Percentiles rank a stretch among this genome's conserved stretches.
Evolutionary conservation across 2,329 filamentous ascomycete species (phyloP).

Genomic region (Aspergillus persii): DNA sequence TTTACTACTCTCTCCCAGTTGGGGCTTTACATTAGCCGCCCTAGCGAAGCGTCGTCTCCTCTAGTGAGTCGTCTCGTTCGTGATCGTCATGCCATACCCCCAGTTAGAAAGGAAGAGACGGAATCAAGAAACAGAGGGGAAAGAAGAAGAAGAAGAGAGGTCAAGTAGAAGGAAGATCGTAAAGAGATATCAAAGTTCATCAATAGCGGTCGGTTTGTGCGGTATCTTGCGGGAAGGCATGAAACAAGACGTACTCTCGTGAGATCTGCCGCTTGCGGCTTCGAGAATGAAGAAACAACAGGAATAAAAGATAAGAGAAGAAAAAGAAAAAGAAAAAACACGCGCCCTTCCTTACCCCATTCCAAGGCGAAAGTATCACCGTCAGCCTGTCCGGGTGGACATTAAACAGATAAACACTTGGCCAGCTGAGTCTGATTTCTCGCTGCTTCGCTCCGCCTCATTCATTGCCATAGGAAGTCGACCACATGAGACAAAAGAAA

Average conservation of each 20-base stretch:
- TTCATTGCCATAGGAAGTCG: slow-evolving; percentile 14
- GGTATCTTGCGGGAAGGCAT: slow-evolving; percentile 38
- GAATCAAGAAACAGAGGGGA: slow-evolving; percentile 2
- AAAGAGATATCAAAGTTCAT: slow-evolving; percentile 28
- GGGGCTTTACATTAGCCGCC: not conserved
- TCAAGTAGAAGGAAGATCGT: slow-evolving; percentile 7
- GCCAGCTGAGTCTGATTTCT: not conserved
- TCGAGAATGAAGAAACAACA: slow-evolving; percentile 5
- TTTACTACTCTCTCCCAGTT: not conserved
- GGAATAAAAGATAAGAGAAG: slow-evolving; percentile 11
- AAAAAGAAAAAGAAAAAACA: not conserved
- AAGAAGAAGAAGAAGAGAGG: slow-evolving; percentile 4
- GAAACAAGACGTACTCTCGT: slow-evolving; percentile 30
- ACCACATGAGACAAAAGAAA: slow-evolving; percentile 14
- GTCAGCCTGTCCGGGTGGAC: slow-evolving; percentile 13
- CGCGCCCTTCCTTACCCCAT: slow-evolving; percentile 10
- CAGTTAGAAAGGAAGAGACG: slow-evolving; percentile 4
- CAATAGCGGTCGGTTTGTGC: slow-evolving; percentile 35
- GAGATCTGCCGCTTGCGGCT: slow-evolving; percentile 23
- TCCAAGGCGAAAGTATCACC: slow-evolving; percentile 8
- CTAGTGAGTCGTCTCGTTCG: not conserved
- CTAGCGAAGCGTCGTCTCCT: not conserved
- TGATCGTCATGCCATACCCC: not conserved
- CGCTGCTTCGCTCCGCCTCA: slow-evolving; percentile 9
- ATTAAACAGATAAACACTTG: slow-evolving; percentile 13